A percentile compares a stretch with the other conserved stretches of the same genome.
phyloP scores from a whole-genome alignment of 2,329 filamentous ascomycete genomes.

The Talaromyces sp. region DNA sequence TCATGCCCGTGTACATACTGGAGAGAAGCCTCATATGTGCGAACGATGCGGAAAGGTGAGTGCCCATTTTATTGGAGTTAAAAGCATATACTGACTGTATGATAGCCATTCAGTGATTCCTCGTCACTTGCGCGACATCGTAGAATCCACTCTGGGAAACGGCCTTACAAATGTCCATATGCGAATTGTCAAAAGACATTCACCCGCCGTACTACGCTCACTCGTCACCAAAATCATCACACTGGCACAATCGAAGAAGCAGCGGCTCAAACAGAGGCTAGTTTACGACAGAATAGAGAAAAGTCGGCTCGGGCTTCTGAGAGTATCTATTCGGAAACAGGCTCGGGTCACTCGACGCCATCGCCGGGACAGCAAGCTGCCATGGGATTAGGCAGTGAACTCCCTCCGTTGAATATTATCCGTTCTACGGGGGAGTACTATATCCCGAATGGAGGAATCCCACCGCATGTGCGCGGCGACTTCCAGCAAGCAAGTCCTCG shows the following conservation, averaged over 20 bases:
- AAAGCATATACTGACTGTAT: neutral
- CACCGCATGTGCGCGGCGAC: constrained; percentile 76
- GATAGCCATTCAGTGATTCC: constrained; percentile 89
- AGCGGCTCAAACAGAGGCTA: constrained; percentile 81
- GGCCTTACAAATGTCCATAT: constrained; percentile 96
- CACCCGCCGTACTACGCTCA: constrained; percentile 90
- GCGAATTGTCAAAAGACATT: constrained; percentile 99
- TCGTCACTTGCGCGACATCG: constrained; percentile 91
- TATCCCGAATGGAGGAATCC: constrained; percentile 74
- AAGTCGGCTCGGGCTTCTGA: constrained; percentile 38
- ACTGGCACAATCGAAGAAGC: constrained; percentile 94
- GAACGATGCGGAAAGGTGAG: constrained; percentile 92
- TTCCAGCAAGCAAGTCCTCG: constrained; percentile 69
- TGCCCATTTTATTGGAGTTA: neutral
- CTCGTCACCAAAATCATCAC: constrained; percentile 92
- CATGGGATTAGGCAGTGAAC: constrained; percentile 74
- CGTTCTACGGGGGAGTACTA: constrained; percentile 72
- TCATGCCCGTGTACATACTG: constrained; percentile 91
- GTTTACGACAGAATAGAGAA: constrained; percentile 61
- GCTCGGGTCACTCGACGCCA: constrained; percentile 62
- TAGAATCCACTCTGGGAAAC: constrained; percentile 90
- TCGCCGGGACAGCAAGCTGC: constrained; percentile 80
- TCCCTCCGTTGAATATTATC: constrained; percentile 68
- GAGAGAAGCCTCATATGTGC: constrained; percentile 97
- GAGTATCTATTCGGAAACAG: constrained; percentile 45